These are phyloP conservation scores for Aspergillus fumigatus DNA, from an alignment of 2,329 filamentous ascomycete species.

Conservation along the genomic window DNA sequence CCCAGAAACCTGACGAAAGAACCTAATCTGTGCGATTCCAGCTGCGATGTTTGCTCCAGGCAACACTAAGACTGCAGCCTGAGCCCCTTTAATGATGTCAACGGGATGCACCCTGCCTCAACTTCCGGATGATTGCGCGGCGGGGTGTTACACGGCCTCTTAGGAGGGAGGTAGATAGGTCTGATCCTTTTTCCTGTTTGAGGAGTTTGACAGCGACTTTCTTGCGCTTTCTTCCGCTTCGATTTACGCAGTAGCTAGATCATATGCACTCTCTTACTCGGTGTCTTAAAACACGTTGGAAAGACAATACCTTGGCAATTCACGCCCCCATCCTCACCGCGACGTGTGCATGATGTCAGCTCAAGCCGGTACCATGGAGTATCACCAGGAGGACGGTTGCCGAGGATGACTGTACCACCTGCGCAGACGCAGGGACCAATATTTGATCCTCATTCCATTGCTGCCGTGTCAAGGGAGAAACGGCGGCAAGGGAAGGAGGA, in stretches of 20 bases:
- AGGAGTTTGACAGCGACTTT: not conserved
- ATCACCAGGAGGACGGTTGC: slow-evolving; percentile 10
- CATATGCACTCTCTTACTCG: no score
- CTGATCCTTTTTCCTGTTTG: not conserved
- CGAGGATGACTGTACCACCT: slow-evolving; percentile 24
- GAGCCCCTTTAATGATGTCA: slow-evolving; percentile 5
- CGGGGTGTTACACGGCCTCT: slow-evolving; percentile 4
- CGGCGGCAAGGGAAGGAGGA: not conserved
- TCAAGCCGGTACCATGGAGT: slow-evolving; percentile 14
- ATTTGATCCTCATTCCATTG: slow-evolving; percentile 13
- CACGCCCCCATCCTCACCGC: not conserved
- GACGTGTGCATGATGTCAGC: slow-evolving; percentile 9
- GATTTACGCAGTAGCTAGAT: not conserved
- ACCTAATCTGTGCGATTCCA: slow-evolving; percentile 1
- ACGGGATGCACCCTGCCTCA: not conserved
- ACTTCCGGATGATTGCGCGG: slow-evolving; percentile 1
- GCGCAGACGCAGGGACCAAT: slow-evolving; percentile 24
- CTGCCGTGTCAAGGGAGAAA: no score
- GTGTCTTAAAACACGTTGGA: no score
- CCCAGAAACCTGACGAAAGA: not conserved
- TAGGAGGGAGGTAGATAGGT: not conserved
- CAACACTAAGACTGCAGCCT: not conserved
- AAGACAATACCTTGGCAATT: no score
- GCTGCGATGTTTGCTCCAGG: not conserved
- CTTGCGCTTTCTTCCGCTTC: not conserved